A percentile compares a stretch with the other conserved stretches of the same genome.
Conservation (phyloP, 768 basidiomycete species). For the Udeniomyces megalosporus region DNA sequence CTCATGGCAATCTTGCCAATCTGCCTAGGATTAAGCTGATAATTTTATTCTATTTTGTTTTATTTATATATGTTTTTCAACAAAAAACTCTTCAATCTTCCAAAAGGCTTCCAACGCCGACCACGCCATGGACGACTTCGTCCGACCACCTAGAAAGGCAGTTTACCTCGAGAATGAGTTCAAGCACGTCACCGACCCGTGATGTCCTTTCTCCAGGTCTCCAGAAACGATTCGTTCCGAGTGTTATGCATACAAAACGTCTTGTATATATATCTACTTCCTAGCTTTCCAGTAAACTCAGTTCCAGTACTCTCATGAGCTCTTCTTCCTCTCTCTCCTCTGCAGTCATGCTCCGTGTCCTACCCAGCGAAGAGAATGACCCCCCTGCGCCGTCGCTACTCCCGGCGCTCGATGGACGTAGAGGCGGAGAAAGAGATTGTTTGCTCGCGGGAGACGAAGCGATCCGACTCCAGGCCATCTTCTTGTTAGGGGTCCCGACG, state of each 20-base stretch:
- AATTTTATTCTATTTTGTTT: not conserved
- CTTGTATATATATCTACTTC: too few relatives aligned
- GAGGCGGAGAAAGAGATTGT: not conserved
- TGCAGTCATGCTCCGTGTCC: not conserved
- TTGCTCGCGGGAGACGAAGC: not conserved
- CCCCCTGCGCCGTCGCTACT: not conserved
- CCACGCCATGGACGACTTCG: conserved; percentile 6
- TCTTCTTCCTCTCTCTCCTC: conserved; percentile 13
- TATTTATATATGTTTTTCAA: not conserved
- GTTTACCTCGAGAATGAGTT: too few relatives aligned
- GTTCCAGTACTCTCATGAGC: conserved; percentile 10
- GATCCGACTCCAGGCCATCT: not conserved
- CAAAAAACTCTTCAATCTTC: not conserved
- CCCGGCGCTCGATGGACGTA: not conserved
- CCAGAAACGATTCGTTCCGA: too few relatives aligned
- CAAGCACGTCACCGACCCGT: too few relatives aligned
- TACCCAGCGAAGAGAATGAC: not conserved
- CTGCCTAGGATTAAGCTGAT: not conserved
- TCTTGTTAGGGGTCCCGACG: not conserved
- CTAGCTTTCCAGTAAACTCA: not conserved
- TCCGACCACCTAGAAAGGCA: too few relatives aligned
- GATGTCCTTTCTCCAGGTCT: too few relatives aligned
- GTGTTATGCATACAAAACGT: too few relatives aligned
- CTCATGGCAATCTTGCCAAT: not conserved
- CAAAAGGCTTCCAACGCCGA: conserved; percentile 1